Evolutionary conservation across 805 yeast species (phyloP).

Genomic region (Suhomyces faveliae): DNA sequence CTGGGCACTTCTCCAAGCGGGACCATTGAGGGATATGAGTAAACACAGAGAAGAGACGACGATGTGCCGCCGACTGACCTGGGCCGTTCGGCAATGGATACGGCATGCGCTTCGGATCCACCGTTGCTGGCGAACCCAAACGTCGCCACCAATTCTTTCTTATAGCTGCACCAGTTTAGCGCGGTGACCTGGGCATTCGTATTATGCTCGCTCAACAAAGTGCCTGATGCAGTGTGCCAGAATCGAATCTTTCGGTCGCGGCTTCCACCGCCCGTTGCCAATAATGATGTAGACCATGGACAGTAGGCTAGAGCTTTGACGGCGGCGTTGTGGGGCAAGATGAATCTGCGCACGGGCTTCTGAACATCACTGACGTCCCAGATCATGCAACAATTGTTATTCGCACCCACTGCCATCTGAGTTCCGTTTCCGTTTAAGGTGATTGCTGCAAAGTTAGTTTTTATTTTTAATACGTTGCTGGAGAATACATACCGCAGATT

Average conservation of each 20-base stretch:
- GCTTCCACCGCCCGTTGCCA: slow-evolving; percentile 92
- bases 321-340: slow-evolving; percentile 74
- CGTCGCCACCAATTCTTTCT: slow-evolving; percentile 69
- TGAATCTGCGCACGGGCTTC: slow-evolving; percentile 45
- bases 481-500: slow-evolving; percentile 35
- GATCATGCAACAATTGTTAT: slow-evolving; percentile 74
- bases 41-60: slow-evolving; percentile 56
- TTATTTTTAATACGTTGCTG: neutral
- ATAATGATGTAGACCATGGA: slow-evolving; percentile 78
- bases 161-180: slow-evolving; percentile 66
- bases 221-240: slow-evolving; percentile 85
- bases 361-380: slow-evolving; percentile 55
- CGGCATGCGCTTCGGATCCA: too few relatives aligned
- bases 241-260: slow-evolving; percentile 76
- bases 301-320: slow-evolving; percentile 88
- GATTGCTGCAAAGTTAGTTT: slow-evolving; percentile 40
- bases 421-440: slow-evolving; percentile 53
- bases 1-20: slow-evolving; percentile 50
- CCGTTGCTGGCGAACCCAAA: slow-evolving; percentile 73
- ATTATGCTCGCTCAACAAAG: slow-evolving; percentile 53
- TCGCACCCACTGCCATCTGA: slow-evolving; percentile 78
- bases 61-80: slow-evolving; percentile 9
- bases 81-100: too few relatives aligned
- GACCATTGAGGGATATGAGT: slow-evolving; percentile 64
- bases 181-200: slow-evolving; percentile 80